A percentile compares a stretch with the other conserved stretches of the same genome.
Conservation (phyloP, 305 asterid genomes). For the Stenogyne calaminthoides region DNA sequence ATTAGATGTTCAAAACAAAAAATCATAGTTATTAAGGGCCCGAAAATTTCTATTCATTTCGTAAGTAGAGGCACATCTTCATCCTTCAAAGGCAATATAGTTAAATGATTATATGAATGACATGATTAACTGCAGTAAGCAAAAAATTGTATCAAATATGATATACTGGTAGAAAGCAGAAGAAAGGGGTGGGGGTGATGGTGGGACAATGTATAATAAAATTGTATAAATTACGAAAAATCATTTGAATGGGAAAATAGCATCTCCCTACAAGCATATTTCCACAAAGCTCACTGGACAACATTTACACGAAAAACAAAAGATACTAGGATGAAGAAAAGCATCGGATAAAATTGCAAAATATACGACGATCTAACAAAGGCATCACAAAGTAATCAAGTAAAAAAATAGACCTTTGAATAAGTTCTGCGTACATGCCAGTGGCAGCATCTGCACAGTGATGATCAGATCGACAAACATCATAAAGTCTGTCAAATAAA, state of each 20-base stretch:
- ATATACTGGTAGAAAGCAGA: neutral
- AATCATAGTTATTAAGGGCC: neutral
- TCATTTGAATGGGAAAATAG: neutral
- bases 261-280: neutral
- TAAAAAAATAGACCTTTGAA: constrained; percentile 62
- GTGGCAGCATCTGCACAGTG: constrained; percentile 89
- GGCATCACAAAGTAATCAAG: constrained; percentile 18
- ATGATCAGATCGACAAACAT: constrained; percentile 2
- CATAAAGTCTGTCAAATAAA: neutral
- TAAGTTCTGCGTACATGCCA: constrained; percentile 83
- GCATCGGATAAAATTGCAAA: neutral
- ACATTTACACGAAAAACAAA: neutral
- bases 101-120: neutral
- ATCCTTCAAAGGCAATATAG: neutral
- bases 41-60: neutral
- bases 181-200: neutral
- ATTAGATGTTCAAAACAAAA: neutral
- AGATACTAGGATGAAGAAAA: neutral
- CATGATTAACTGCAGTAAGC: neutral
- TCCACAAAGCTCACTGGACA: neutral
- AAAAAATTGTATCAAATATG: neutral
- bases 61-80: neutral
- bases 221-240: neutral
- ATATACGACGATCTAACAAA: neutral
- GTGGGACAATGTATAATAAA: neutral